A percentile compares a stretch with the other conserved stretches of the same genome.
Conservation (phyloP, 768 basidiomycete genomes). For the Serendipita sp. region DNA sequence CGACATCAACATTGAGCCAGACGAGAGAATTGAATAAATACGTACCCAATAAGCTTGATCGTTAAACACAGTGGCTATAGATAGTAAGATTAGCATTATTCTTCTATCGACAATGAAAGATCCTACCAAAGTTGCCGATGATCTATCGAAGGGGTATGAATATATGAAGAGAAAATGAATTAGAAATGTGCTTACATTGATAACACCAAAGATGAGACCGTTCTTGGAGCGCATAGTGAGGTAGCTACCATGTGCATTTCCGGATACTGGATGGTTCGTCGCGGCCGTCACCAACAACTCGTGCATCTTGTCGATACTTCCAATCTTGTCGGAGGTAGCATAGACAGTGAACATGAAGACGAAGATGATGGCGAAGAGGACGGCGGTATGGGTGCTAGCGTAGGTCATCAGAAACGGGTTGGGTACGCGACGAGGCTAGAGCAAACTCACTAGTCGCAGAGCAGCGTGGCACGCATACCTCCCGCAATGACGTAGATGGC, state of each 20-base stretch:
- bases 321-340: constrained; percentile 63
- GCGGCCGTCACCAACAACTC: constrained; percentile 53
- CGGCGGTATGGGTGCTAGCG: constrained; percentile 64
- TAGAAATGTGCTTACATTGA: constrained; percentile 35
- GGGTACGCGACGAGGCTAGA: not conserved
- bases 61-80: constrained; percentile 21
- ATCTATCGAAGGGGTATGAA: constrained; percentile 18
- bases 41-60: constrained; percentile 61
- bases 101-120: constrained; percentile 16
- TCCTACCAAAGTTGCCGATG: constrained; percentile 64
- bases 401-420: not conserved
- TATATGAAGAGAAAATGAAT: not conserved
- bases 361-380: constrained; percentile 78
- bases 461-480: constrained; percentile 71
- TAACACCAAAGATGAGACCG: constrained; percentile 70
- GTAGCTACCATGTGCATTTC: constrained; percentile 79
- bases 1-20: not conserved
- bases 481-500: constrained; percentile 79
- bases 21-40: not conserved
- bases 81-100: constrained; percentile 9
- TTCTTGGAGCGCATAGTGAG: constrained; percentile 56
- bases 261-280: constrained; percentile 40
- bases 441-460: constrained; percentile 63
- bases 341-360: constrained; percentile 65
- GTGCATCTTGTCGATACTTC: constrained; percentile 64